Conservation (phyloP, 805 yeast species). For the Maudiozyma barnettii region DNA sequence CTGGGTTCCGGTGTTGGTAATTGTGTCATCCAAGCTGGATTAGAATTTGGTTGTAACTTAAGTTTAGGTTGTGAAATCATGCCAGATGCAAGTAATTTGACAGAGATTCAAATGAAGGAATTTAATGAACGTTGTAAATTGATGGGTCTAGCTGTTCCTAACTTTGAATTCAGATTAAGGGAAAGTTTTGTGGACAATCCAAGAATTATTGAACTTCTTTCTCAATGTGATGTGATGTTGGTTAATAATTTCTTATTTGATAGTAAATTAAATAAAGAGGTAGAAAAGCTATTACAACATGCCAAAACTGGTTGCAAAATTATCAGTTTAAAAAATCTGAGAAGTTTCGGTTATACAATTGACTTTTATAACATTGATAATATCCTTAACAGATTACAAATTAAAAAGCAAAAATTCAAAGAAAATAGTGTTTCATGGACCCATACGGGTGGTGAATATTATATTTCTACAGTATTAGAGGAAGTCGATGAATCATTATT, state of each 20-base stretch:
- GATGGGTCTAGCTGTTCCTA: slow-evolving; percentile 56
- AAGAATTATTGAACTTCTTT: slow-evolving; percentile 43
- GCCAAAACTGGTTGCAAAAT: slow-evolving; percentile 68
- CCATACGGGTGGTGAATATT: slow-evolving; percentile 63
- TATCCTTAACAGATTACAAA: slow-evolving; percentile 55
- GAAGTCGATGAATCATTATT: slow-evolving; percentile 29
- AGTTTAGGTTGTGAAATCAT: slow-evolving; percentile 89
- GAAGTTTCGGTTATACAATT: slow-evolving; percentile 63
- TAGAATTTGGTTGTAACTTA: slow-evolving; percentile 64
- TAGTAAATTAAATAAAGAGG: slow-evolving; percentile 57
- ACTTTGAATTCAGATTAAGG: slow-evolving; percentile 46
- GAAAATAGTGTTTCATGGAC: slow-evolving; percentile 86
- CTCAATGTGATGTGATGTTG: slow-evolving; percentile 60
- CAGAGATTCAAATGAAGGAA: slow-evolving; percentile 50
- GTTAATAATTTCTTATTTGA: slow-evolving; percentile 82
- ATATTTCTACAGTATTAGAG: slow-evolving; percentile 56
- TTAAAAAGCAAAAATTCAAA: slow-evolving; percentile 53
- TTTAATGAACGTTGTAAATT: slow-evolving; percentile 47
- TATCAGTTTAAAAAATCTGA: slow-evolving; percentile 68
- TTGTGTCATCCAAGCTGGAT: slow-evolving; percentile 79
- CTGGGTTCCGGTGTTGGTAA: slow-evolving; percentile 94
- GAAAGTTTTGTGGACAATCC: slow-evolving; percentile 66
- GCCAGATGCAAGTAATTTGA: slow-evolving; percentile 67
- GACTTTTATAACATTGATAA: slow-evolving; percentile 43
- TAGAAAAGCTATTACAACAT: slow-evolving; percentile 54